phyloP scores from a whole-genome alignment of 75 land plant species.

The Pinus tabuliformis region DNA sequence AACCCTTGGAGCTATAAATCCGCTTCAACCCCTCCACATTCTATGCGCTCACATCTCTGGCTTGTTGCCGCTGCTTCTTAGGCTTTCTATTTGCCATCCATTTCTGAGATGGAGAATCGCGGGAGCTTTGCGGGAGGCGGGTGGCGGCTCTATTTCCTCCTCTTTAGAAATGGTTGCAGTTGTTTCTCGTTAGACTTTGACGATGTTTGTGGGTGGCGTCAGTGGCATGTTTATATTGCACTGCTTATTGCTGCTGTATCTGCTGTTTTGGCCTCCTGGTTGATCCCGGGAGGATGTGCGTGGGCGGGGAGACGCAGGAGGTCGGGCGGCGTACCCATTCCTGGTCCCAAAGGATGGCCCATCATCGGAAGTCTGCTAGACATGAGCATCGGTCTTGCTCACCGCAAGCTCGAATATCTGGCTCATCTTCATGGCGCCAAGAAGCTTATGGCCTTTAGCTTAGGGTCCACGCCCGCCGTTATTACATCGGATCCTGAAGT shows the following conservation, averaged over 20 bases:
- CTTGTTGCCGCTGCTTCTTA: too few species aligned
- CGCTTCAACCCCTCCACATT: too few species aligned
- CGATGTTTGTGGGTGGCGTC: neutral
- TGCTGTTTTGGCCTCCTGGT: constrained; percentile 13
- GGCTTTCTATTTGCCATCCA: too few species aligned
- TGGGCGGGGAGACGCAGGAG: constrained; percentile 8
- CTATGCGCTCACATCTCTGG: too few species aligned
- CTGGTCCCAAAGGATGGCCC: constrained; percentile 36
- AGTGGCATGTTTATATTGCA: neutral
- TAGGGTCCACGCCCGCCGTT: constrained; percentile 46
- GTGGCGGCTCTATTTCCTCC: too few species aligned
- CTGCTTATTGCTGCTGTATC: neutral
- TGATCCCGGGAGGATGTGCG: constrained; percentile 17
- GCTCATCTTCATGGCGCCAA: constrained; percentile 20
- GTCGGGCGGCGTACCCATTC: neutral
- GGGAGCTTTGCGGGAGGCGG: too few species aligned
- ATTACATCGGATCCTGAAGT: constrained; percentile 43
- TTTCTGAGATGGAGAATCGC: too few species aligned
- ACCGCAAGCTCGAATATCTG: constrained; percentile 28
- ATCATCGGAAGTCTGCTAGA: constrained; percentile 33
- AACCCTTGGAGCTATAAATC: too few species aligned
- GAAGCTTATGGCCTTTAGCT: constrained; percentile 60
- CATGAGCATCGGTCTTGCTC: constrained; percentile 29
- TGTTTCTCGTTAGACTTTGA: too few species aligned
- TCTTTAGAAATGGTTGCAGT: too few species aligned